A percentile compares a stretch with the other conserved stretches of the same genome.
phyloP scores from a whole-genome alignment of 225 moss, liverwort and hornwort genomes.

The Takakia lepidozioides region DNA sequence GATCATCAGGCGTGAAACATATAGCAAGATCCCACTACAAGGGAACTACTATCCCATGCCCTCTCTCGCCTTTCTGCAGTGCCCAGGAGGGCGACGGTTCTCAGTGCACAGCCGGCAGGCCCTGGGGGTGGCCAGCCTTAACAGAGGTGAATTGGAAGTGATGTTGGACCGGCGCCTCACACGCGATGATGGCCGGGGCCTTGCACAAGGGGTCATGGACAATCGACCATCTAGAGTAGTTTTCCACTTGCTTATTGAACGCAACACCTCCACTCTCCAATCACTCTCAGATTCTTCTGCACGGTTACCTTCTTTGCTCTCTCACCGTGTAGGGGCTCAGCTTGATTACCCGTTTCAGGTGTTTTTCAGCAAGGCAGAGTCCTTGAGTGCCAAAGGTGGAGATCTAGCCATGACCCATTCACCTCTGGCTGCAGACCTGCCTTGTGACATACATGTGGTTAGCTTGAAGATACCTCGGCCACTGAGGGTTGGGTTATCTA shows the following conservation, averaged over 20 bases:
- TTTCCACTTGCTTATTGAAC: slow-evolving; percentile 77
- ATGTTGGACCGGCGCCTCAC: slow-evolving; percentile 84
- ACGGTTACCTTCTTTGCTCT: slow-evolving; percentile 68
- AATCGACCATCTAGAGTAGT: slow-evolving; percentile 77
- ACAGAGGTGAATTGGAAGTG: slow-evolving; percentile 83
- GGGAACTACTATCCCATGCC: slow-evolving; percentile 99
- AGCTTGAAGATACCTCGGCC: slow-evolving; percentile 56
- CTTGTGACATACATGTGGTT: slow-evolving; percentile 83
- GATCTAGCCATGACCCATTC: slow-evolving; percentile 24
- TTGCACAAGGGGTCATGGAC: slow-evolving; percentile 80
- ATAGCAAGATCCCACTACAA: slow-evolving; percentile 81
- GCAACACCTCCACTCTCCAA: slow-evolving; percentile 24
- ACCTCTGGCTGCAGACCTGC: slow-evolving; percentile 49
- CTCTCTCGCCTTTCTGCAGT: slow-evolving; percentile 83
- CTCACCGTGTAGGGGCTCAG: slow-evolving; percentile 71
- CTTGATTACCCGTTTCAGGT: slow-evolving; percentile 82
- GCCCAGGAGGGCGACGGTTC: slow-evolving; percentile 81
- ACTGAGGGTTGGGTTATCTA: slow-evolving; percentile 9
- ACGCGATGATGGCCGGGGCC: slow-evolving; percentile 86
- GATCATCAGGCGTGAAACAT: slow-evolving; percentile 73
- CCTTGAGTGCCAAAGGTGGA: slow-evolving; percentile 34
- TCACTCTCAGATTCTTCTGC: slow-evolving; percentile 19
- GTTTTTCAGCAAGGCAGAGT: slow-evolving; percentile 66
- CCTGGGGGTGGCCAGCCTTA: slow-evolving; percentile 84
- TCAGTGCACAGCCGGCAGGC: slow-evolving; percentile 92